phyloP scores from a whole-genome alignment of 169 alveolate species.

The Plasmodium chabaudi region DNA sequence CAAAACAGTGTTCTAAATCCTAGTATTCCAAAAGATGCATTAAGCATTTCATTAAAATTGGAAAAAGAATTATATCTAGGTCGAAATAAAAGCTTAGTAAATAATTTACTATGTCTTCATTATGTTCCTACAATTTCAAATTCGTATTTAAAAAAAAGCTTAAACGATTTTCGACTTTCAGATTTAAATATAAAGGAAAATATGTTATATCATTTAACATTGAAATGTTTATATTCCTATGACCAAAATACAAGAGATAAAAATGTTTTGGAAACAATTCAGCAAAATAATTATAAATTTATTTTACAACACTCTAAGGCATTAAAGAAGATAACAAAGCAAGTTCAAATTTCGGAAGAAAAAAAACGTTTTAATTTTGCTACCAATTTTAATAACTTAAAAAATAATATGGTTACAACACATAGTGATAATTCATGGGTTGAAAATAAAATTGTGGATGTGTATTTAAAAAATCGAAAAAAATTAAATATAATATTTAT shows the following conservation, averaged over 20 bases:
- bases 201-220: conserved; percentile 29
- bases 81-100: conserved; percentile 7
- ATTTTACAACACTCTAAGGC: conserved; percentile 1
- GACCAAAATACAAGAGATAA: conserved; percentile 6
- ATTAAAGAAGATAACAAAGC: background rate
- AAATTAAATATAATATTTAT: conserved; percentile 34
- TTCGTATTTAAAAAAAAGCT: conserved; percentile 18
- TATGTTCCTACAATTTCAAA: conserved; percentile 33
- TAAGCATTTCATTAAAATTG: background rate
- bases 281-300: conserved; percentile 38
- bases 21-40: no score
- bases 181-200: conserved; percentile 69
- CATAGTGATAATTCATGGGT: background rate
- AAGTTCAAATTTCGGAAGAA: background rate
- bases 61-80: background rate
- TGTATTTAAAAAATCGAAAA: conserved; percentile 46
- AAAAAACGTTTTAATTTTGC: background rate
- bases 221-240: conserved; percentile 17
- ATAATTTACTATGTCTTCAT: conserved; percentile 27
- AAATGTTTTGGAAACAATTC: conserved; percentile 25
- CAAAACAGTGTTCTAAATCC: no score
- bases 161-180: conserved; percentile 1
- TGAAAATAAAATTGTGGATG: conserved; percentile 39
- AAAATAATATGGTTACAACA: background rate
- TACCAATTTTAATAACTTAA: no score